phyloP scores from a whole-genome alignment of 306 rosid genomes.

The cucumber (Cucumis sativus) region Cucumber_9930_V3 NC_026659.2:26651001-26651500 shows the following conservation, averaged over 20 bases:
- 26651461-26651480: constrained; percentile 53
- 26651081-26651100: constrained; percentile 80
- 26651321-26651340: constrained; percentile 29
- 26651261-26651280: constrained; percentile 48
- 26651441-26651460: not conserved
- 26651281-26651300: constrained; percentile 40
- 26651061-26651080: constrained; percentile 76
- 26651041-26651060: constrained; percentile 86
- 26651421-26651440: not conserved
- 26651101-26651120: constrained; percentile 72
- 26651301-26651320: constrained; percentile 56
- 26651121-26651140: constrained; percentile 78
- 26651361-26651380: constrained; percentile 23
- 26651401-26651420: not conserved
- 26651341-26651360: constrained; percentile 27
- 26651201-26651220: not conserved
- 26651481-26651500: constrained; percentile 58
- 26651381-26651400: not conserved
- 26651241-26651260: constrained; percentile 33
- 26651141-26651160: not conserved
- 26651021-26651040: constrained; percentile 8
- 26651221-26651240: constrained; percentile 45
- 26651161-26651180: not conserved
- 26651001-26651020: not conserved
- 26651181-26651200: not conserved